Evolutionary conservation across 805 yeast species (phyloP), one percentile per base, ranked within the genome.

Genomic region (Myxozyma udenii): DNA sequence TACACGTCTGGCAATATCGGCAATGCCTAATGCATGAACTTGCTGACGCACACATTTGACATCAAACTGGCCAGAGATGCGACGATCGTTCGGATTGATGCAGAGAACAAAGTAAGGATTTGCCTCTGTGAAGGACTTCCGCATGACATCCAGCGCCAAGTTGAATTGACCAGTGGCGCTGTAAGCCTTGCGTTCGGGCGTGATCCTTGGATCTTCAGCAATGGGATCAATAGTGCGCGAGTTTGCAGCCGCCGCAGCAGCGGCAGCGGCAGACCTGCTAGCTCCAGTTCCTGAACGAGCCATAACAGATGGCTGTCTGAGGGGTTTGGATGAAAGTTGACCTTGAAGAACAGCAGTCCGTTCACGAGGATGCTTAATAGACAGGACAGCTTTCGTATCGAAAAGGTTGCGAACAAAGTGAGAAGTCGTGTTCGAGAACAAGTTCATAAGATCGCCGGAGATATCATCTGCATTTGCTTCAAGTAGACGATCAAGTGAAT

Each of bases 381-480:
- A 56, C 28, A 69, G 71, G 3, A 71, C 70, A 1, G 72, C 71
- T 24, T 66, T 61, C 4, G 71, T 54, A 22, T 61, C 53, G 54
- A 71, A 71, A 6, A 72, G 61, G 2, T 58, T 50, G 50, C 63
- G 55, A 44, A 72, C 53, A 53, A 72, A 72, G 28, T 64, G 66
- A 5, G 74, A 70, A 3, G 71, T 64, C 9, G 72, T 63, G 11
- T 69, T 64, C 16, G 71, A 69, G 61, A 72, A 71, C 12, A 72
- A 61, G 14, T 64, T 61, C 50, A 72, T 68, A 32, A 71, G 64
- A 46, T 72, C 75, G n/a, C 72, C 67, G 14, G 74, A 67, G 16
- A 72, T 67, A 23, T 79, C 76, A 58, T 80, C 84, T 22, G 73
- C 71, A 57, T 78, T 77, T 53, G 78, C 77, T 39, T 74, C 75